Evolutionary conservation across 192 early-diverging fungal species (phyloP).

Genomic region (Mortierella hygrophila): DNA sequence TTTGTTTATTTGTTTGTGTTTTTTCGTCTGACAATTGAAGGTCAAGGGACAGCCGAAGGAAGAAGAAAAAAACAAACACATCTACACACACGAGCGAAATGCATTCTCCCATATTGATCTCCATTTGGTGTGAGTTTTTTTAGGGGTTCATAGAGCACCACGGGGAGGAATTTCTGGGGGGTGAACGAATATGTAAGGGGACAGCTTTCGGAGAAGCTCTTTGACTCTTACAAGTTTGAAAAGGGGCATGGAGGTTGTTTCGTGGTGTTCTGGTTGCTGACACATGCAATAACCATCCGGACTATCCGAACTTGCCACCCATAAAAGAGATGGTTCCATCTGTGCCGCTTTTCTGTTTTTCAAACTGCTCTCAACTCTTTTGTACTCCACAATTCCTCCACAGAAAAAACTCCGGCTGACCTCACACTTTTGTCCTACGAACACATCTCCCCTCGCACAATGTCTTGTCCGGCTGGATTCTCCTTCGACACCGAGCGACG

Average conservation of each 20-base stretch:
- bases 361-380: background rate
- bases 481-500: background rate
- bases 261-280: background rate
- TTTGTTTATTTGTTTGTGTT: constrained; percentile 13
- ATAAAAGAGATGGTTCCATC: background rate
- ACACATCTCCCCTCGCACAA: background rate
- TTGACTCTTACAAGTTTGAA: background rate
- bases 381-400: background rate
- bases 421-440: too few relatives aligned
- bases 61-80: background rate
- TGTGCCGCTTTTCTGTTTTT: background rate
- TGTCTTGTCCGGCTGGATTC: constrained; percentile 29
- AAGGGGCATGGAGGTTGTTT: background rate
- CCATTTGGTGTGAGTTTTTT: background rate
- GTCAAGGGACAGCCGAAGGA: constrained; percentile 2
- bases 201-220: background rate
- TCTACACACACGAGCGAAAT: background rate
- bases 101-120: background rate
- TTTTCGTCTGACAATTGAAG: background rate
- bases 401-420: too few relatives aligned
- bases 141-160: background rate
- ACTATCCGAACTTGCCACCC: background rate
- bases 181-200: background rate
- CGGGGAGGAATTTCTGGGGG: background rate
- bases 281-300: background rate